A percentile compares a stretch with the other conserved stretches of the same genome.
Evolutionary conservation across 805 yeast species (phyloP).

Genomic region (Hanseniaspora lachancei): DNA sequence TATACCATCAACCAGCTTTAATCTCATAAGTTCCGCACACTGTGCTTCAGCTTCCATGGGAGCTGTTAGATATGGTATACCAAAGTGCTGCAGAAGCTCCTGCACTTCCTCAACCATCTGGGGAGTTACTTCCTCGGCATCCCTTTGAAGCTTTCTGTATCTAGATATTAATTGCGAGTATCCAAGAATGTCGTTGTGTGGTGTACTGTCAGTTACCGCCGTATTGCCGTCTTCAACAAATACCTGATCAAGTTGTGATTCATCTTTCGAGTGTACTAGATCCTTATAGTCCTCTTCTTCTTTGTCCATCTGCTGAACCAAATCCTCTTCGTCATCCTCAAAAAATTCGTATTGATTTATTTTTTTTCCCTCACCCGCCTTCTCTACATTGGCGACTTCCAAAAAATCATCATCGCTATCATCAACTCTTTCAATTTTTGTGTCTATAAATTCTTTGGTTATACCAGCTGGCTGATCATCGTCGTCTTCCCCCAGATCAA

Average conservation of each 20-base stretch:
- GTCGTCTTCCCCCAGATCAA: constrained; percentile 23
- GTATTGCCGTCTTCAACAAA: constrained; percentile 28
- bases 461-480: constrained; percentile 13
- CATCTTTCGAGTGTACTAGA: constrained; percentile 33
- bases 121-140: constrained; percentile 80
- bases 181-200: constrained; percentile 20
- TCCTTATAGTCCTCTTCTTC: constrained; percentile 64
- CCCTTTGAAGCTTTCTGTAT: constrained; percentile 61
- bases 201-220: constrained; percentile 16
- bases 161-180: constrained; percentile 43
- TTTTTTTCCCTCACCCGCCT: not conserved
- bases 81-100: constrained; percentile 72
- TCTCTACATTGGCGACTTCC: not conserved
- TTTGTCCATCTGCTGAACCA: constrained; percentile 45
- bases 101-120: constrained; percentile 85
- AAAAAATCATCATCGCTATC: constrained; percentile 1
- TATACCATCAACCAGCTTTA: constrained; percentile 80
- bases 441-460: constrained; percentile 17
- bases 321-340: constrained; percentile 63
- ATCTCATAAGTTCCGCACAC: constrained; percentile 64
- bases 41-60: constrained; percentile 99
- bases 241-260: constrained; percentile 15
- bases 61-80: constrained; percentile 87
- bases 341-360: constrained; percentile 50
- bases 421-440: constrained; percentile 21